Percentiles rank a stretch among this genome's conserved stretches.
phyloP scores from a whole-genome alignment of 2,329 filamentous ascomycete genomes.

The Fusarium sp. region DNA sequence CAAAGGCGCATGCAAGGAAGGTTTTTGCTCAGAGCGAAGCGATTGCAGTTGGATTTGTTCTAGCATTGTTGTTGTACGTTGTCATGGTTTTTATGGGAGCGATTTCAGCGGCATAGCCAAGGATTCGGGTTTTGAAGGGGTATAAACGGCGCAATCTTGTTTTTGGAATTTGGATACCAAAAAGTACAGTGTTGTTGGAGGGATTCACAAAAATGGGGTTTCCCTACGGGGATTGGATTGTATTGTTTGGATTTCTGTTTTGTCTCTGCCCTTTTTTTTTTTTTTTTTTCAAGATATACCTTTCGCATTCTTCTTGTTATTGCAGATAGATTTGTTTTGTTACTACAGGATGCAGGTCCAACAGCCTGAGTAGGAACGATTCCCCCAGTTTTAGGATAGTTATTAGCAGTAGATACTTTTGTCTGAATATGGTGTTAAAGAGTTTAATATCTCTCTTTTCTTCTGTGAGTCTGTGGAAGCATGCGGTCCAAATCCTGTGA shows the following conservation, averaged over 20 bases:
- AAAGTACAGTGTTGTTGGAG: slow-evolving; percentile 39
- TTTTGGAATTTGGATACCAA: slow-evolving; percentile 37
- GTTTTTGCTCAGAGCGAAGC: slow-evolving; percentile 46
- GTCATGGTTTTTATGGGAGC: slow-evolving; percentile 38
- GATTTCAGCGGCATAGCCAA: slow-evolving; percentile 34
- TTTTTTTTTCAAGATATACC: not conserved
- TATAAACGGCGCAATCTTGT: slow-evolving; percentile 38
- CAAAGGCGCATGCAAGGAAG: slow-evolving; percentile 41
- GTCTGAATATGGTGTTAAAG: slow-evolving; percentile 13
- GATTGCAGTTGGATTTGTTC: slow-evolving; percentile 46
- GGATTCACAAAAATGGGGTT: slow-evolving; percentile 23
- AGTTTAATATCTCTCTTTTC: not conserved
- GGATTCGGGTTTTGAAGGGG: slow-evolving; percentile 27
- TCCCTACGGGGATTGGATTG: slow-evolving; percentile 16
- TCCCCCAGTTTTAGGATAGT: slow-evolving; percentile 38
- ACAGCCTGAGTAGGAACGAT: slow-evolving; percentile 40
- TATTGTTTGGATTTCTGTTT: slow-evolving; percentile 4
- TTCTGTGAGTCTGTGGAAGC: not conserved
- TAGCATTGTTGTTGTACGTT: slow-evolving; percentile 46
- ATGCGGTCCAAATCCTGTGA: not conserved
- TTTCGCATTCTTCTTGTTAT: slow-evolving; percentile 15
- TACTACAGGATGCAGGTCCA: slow-evolving; percentile 36
- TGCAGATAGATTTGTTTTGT: slow-evolving; percentile 41
- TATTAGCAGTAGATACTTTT: slow-evolving; percentile 23
- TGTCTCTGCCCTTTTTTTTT: not conserved